Base-by-base conservation (phyloP, 345 rosid genomes). In the Sisymbrium altissimum region DNA sequence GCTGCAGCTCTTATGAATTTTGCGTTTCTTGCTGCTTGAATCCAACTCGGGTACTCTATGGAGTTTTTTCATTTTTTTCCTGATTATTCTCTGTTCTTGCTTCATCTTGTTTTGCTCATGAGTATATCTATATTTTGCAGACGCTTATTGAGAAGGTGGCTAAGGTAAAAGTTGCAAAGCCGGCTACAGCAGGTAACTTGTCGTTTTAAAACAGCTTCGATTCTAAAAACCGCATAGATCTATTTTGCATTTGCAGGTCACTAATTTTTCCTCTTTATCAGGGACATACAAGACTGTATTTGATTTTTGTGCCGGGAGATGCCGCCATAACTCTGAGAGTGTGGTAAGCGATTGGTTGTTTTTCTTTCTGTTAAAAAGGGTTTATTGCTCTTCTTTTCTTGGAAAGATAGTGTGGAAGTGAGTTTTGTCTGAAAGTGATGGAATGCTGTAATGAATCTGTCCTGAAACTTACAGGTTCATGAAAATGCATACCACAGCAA, bases 291-390 rank as follows among this genome's bases (percentile, higher is more conserved):
- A 44, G 29, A 86, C 81, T 67, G 88, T 90, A n/a, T 95, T 95
- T 81, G 93, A 92, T 72, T 95, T 85, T 77, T 95, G 97, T 82
- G 79, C 97, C 66, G 97, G 97, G 75, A 92, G 97, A 77, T 95
- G 99, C 66, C 93, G 97, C 12, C 99, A 95, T 77, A 92, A 84
- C 63, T 91, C 97, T 44, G 96, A 88, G 72, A 92, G 99, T 58
- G 97, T 95, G 89, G 99, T 93, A 83, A 75, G 83, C 17, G 14
- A 68, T 73, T n/a, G 43, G 43, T 67, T 30, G 13, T 45, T 55
- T 33, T 44, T 52, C 23, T 33, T 68, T 44, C 17, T 9, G 11
- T 33, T 38, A 15, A 21, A 2, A 41, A 14, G 6, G 50, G 6
- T 29, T 29, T 44, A 1, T 2, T 27, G 29, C 29, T 27, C 29